Evolutionary conservation across 495 filamentous ascomycete genomes (phyloP).

Genomic region (Penicillium macrosclerotiorum): DNA sequence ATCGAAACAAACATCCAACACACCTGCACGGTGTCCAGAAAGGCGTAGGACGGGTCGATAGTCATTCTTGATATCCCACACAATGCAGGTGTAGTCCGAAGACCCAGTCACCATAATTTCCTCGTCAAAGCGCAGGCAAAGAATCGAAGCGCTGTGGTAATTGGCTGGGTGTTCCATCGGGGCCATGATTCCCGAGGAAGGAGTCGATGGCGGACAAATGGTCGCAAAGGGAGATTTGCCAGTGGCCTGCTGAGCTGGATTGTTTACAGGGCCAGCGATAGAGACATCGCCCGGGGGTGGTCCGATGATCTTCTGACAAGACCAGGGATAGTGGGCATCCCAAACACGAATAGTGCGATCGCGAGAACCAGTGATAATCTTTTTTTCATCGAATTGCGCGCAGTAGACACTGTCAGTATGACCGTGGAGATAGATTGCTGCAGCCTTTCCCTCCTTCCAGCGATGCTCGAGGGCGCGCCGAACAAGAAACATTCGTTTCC

Average conservation of each 20-base stretch:
- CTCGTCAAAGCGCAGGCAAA: constrained; percentile 93
- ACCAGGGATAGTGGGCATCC: constrained; percentile 79
- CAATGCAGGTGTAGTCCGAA: constrained; percentile 86
- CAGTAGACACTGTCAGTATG: constrained; percentile 96
- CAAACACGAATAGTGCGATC: constrained; percentile 94
- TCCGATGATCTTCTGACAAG: constrained; percentile 78
- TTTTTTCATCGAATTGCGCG: constrained; percentile 95
- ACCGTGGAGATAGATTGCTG: constrained; percentile 83
- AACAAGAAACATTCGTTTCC: constrained; percentile 81
- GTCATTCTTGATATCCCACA: constrained; percentile 76
- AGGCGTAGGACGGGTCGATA: constrained; percentile 80
- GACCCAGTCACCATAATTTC: constrained; percentile 92
- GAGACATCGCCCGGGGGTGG: constrained; percentile 32
- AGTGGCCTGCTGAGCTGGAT: constrained; percentile 34
- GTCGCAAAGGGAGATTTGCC: constrained; percentile 46
- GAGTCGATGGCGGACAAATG: constrained; percentile 40
- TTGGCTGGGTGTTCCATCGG: constrained; percentile 31
- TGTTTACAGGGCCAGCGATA: constrained; percentile 35
- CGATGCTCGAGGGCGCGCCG: constrained; percentile 69
- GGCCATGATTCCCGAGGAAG: constrained; percentile 27
- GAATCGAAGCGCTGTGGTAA: constrained; percentile 83
- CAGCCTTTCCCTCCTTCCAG: constrained; percentile 76
- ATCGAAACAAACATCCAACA: constrained; percentile 91
- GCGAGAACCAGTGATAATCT: constrained; percentile 94
- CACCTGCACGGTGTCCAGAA: constrained; percentile 73